Base-by-base conservation (phyloP, 345 rosid species). In the Ceriops tagal region DNA sequence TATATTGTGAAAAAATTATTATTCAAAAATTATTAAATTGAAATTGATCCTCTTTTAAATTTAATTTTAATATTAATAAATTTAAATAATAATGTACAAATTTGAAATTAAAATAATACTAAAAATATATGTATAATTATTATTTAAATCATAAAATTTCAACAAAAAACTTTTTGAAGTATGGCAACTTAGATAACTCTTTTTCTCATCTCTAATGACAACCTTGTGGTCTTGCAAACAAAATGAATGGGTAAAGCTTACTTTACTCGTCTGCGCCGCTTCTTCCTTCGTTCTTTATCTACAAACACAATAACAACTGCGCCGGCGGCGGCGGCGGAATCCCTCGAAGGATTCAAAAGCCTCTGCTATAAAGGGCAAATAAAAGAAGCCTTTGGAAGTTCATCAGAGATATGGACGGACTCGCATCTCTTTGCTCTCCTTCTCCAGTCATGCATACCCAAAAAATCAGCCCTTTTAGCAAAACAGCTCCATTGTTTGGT, bases 401-500 rank as follows among this genome's bases (percentile, higher is more conserved):
- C 55, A 53, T 68, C 73, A 8, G 80, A 75, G 53, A 83, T 89
- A 61, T 91, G 91, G 92, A 64, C 77, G 34, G 83, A 91, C 73
- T 87, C 88, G 24, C 58, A 62, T 70, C 89, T 87, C 61, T 83
- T 90, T 63, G 74, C 86, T 24, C 83, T 73, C 31, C 87, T 90
- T 37, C 72, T 90, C 46, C 85, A 83, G 73, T 84, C 88, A 24
- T 84, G 85, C 83, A 70, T 77, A 15, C 64, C 65, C 24, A 65
- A 32, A 47, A 73, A 80, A 53, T 86, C 83, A 0, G 65, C 79
- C 16, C 62, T 65, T 5, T 28, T 76, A 1, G 92, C 83, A 5
- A 86, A 79, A 65, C 90, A 93, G 83, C 84, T 93, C 2, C 98
- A 91, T 68, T 82, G 81, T 43, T 79, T 88, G 69, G 77, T 85